phyloP scores from a whole-genome alignment of 2,329 filamentous ascomycete genomes.

The Zopfia rhizophila region DNA sequence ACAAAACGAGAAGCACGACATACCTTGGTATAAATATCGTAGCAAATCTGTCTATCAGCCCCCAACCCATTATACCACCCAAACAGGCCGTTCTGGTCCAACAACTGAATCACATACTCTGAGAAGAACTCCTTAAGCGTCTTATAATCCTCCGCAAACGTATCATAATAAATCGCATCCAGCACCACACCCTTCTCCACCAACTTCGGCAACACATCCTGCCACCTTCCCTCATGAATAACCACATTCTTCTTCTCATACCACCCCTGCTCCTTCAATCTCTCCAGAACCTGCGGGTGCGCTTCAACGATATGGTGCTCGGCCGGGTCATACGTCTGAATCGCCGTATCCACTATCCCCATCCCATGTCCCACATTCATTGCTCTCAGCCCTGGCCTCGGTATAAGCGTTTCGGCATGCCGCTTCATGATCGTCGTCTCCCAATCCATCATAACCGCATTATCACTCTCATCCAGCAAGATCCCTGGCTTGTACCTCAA shows the following conservation, averaged over 20 bases:
- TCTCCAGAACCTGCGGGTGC: conserved; percentile 78
- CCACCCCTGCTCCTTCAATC: conserved; percentile 74
- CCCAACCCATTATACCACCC: conserved; percentile 53
- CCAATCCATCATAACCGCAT: conserved; percentile 96
- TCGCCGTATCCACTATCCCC: conserved; percentile 85
- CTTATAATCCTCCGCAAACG: conserved; percentile 50
- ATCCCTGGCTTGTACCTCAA: conserved; percentile 47
- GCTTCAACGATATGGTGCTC: conserved; percentile 88
- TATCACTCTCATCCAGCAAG: conserved; percentile 77
- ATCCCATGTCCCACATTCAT: conserved; percentile 92
- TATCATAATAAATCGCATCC: conserved; percentile 70
- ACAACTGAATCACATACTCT: conserved; percentile 48
- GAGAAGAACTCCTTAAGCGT: conserved; percentile 51
- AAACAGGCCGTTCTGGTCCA: conserved; percentile 46
- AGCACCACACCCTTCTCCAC: conserved; percentile 76
- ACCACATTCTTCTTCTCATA: conserved; percentile 68
- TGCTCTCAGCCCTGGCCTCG: conserved; percentile 71
- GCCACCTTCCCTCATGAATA: conserved; percentile 81
- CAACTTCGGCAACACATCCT: conserved; percentile 77
- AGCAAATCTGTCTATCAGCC: conserved; percentile 52
- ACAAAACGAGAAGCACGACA: conserved; percentile 4
- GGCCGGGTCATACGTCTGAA: conserved; percentile 73
- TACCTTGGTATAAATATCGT: conserved; percentile 53
- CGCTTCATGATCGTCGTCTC: conserved; percentile 86
- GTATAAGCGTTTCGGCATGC: conserved; percentile 74